A percentile compares a stretch with the other conserved stretches of the same genome.
Evolutionary conservation across 805 yeast species (phyloP).

Genomic region (Lipomyces spencermartinsiae): DNA sequence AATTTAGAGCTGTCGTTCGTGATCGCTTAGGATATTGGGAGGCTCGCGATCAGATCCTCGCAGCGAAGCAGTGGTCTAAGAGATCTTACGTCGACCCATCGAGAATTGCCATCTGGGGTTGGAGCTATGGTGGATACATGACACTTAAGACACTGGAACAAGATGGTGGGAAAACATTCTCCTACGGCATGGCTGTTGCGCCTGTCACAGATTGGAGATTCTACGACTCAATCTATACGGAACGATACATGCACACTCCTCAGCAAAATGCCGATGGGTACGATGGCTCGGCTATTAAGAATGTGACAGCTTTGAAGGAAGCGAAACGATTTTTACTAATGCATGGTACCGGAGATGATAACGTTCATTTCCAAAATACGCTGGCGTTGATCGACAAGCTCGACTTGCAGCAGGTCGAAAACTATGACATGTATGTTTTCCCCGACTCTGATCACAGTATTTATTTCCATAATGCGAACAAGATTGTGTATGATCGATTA

Average conservation of each 20-base stretch:
- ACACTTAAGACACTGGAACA: slow-evolving; percentile 87
- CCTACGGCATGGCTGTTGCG: slow-evolving; percentile 93
- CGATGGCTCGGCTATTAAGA: slow-evolving; percentile 58
- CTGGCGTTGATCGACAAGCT: slow-evolving; percentile 77
- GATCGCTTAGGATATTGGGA: slow-evolving; percentile 84
- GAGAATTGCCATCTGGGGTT: slow-evolving; percentile 90
- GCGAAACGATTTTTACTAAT: slow-evolving; percentile 76
- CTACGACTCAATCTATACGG: slow-evolving; percentile 93
- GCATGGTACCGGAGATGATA: slow-evolving; percentile 98
- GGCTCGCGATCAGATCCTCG: slow-evolving; percentile 83
- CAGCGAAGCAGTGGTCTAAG: slow-evolving; percentile 73
- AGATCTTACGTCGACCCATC: slow-evolving; percentile 69
- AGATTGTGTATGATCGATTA: slow-evolving; percentile 73
- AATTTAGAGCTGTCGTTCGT: slow-evolving; percentile 78
- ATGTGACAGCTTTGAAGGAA: slow-evolving; percentile 61
- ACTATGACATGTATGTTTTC: slow-evolving; percentile 85
- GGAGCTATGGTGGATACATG: slow-evolving; percentile 97
- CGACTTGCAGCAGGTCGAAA: slow-evolving; percentile 75
- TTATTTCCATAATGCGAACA: slow-evolving; percentile 75
- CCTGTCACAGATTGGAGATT: slow-evolving; percentile 95
- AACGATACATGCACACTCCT: slow-evolving; percentile 91
- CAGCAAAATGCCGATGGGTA: slow-evolving; percentile 70
- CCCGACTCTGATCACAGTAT: slow-evolving; percentile 95
- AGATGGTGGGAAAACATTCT: slow-evolving; percentile 76
- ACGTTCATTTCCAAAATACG: slow-evolving; percentile 93